Conservation (phyloP, 2,329 filamentous ascomycete genomes). For the Fusarium sterilihyphosum region DNA sequence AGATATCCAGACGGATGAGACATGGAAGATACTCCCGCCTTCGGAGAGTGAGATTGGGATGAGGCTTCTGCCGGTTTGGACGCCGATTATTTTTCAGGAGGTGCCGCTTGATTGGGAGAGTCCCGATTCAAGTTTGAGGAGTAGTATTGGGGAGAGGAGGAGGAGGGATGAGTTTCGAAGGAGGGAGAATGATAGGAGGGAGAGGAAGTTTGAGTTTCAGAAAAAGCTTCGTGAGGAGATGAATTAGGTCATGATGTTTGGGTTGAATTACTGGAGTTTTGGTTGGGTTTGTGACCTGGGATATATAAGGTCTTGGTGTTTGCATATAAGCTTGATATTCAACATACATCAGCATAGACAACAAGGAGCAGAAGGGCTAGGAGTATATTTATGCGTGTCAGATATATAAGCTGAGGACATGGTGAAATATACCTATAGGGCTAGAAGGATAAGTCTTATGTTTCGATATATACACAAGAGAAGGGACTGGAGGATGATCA, state of each 20-base stretch:
- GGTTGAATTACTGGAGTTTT: not conserved
- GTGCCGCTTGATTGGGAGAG: slow-evolving; percentile 10
- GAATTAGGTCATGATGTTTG: not conserved
- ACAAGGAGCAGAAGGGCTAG: not conserved
- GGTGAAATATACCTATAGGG: not conserved
- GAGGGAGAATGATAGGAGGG: slow-evolving; percentile 11
- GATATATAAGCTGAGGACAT: no score
- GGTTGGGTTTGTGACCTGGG: not conserved
- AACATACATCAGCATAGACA: slow-evolving; percentile 1
- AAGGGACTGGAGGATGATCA: not conserved
- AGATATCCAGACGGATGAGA: slow-evolving; percentile 17
- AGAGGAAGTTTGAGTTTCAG: slow-evolving; percentile 21
- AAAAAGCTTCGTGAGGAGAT: slow-evolving; percentile 2
- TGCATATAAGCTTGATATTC: slow-evolving; percentile 6
- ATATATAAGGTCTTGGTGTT: not conserved
- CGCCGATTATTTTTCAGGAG: slow-evolving; percentile 13
- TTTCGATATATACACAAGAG: not conserved
- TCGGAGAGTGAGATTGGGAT: not conserved
- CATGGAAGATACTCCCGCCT: not conserved
- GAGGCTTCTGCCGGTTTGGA: slow-evolving; percentile 10
- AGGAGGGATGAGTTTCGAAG: slow-evolving; percentile 1
- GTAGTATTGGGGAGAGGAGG: not conserved
- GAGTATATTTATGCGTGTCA: not conserved
- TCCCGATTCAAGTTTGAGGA: not conserved
- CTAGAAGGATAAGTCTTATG: no score